phyloP scores from a whole-genome alignment of 1,139 yeast species.

The Yamadazyma sp. region DNA sequence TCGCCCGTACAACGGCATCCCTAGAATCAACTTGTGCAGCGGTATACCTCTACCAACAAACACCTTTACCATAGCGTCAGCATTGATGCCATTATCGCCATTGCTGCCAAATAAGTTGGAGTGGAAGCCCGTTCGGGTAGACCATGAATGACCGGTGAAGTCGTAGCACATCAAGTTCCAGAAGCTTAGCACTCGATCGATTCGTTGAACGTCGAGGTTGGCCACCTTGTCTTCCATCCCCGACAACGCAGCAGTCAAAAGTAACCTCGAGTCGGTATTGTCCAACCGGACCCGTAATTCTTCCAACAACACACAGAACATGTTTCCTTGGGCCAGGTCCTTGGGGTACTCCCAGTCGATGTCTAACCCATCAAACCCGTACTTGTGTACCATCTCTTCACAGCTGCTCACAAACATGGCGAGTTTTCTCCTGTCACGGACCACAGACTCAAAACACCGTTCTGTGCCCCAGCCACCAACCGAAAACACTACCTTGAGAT shows the following conservation, averaged over 20 bases:
- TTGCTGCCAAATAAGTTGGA: conserved; percentile 58
- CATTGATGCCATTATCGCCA: conserved; percentile 47
- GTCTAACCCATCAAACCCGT: conserved; percentile 88
- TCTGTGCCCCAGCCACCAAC: conserved; percentile 88
- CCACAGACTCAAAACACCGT: conserved; percentile 49
- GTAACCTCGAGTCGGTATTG: conserved; percentile 21
- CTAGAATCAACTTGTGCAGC: conserved; percentile 62
- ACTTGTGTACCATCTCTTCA: conserved; percentile 44
- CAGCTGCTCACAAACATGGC: conserved; percentile 52
- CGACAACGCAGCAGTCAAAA: conserved; percentile 76
- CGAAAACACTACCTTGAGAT: conserved; percentile 64
- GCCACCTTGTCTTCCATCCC: conserved; percentile 52
- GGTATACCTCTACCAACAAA: conserved; percentile 46
- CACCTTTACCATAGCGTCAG: conserved; percentile 47
- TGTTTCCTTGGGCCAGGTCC: conserved; percentile 42
- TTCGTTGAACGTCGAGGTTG: conserved; percentile 42
- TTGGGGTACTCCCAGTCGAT: conserved; percentile 93
- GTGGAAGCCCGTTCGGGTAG: conserved; percentile 59
- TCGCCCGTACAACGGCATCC: conserved; percentile 89
- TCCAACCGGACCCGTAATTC: conserved; percentile 44
- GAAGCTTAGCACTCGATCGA: conserved; percentile 60
- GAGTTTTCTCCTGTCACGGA: conserved; percentile 35
- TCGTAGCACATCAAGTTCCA: conserved; percentile 96
- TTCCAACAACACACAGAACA: conserved; percentile 46
- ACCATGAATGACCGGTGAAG: conserved; percentile 74